phyloP scores from a whole-genome alignment of 495 filamentous ascomycete species.

The Xylaria palmicola region DNA sequence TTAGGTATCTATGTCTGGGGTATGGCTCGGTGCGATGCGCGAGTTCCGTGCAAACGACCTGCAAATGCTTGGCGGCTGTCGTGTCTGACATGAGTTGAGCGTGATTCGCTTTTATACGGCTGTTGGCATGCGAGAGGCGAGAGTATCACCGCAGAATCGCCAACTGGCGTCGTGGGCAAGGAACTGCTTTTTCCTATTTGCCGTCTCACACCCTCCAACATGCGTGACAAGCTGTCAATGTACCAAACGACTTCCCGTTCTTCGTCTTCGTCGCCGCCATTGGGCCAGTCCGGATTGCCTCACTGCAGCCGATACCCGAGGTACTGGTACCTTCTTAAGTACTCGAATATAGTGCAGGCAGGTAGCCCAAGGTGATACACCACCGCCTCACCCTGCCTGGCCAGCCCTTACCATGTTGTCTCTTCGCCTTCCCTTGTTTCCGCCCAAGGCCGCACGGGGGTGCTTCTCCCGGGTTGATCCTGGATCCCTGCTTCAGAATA shows the following conservation, averaged over 20 bases:
- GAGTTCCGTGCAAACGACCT: not conserved
- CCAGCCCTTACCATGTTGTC: not conserved
- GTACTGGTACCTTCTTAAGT: too few species aligned
- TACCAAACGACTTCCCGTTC: too few species aligned
- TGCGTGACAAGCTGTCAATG: too few species aligned
- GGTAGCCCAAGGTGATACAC: not conserved
- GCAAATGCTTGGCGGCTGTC: conserved; percentile 5
- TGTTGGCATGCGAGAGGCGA: not conserved
- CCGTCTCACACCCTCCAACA: not conserved
- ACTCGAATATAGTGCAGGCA: not conserved
- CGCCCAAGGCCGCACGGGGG: conserved; percentile 1
- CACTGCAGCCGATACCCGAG: too few species aligned
- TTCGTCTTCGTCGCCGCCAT: too few species aligned
- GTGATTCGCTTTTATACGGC: not conserved
- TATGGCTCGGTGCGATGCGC: conserved; percentile 18
- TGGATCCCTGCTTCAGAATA: not conserved
- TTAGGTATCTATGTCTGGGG: not conserved
- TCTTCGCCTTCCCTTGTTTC: not conserved
- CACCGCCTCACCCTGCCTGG: not conserved
- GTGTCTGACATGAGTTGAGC: not conserved
- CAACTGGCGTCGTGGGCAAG: too few species aligned
- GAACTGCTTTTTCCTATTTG: too few species aligned
- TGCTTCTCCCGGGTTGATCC: not conserved
- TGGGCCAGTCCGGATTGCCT: too few species aligned
- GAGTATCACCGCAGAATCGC: not conserved